Conservation (phyloP, 805 yeast species). For the Zygosaccharomyces pseudorouxii region DNA sequence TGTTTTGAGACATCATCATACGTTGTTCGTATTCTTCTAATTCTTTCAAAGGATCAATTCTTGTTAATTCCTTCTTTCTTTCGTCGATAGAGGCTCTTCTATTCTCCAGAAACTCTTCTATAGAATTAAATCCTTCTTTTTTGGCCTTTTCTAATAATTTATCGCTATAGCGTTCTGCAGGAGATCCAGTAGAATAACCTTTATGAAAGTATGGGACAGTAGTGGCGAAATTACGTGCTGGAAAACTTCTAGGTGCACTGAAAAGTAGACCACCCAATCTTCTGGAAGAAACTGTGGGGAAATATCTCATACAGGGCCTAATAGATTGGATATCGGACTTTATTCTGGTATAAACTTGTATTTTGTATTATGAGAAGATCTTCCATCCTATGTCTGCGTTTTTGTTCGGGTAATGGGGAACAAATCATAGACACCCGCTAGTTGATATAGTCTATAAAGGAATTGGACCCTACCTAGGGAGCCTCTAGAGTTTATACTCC, state of each 20-base stretch:
- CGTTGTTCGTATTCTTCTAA: constrained; percentile 51
- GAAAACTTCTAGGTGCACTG: background rate
- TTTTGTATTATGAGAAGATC: background rate
- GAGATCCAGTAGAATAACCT: constrained; percentile 22
- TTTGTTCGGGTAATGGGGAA: background rate
- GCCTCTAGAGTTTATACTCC: no score
- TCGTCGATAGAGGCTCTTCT: constrained; percentile 56
- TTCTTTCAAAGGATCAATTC: constrained; percentile 65
- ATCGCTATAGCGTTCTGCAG: constrained; percentile 32
- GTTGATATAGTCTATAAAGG: no score
- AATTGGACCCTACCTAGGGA: no score
- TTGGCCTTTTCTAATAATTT: constrained; percentile 39
- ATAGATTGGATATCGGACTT: background rate
- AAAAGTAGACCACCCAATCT: background rate
- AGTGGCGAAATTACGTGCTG: constrained; percentile 2
- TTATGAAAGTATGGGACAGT: constrained; percentile 6
- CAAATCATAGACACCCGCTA: background rate
- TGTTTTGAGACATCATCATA: constrained; percentile 24
- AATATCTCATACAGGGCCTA: constrained; percentile 1
- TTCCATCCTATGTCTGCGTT: background rate
- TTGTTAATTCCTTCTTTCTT: constrained; percentile 52
- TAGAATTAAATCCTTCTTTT: constrained; percentile 30
- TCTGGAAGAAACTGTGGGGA: background rate
- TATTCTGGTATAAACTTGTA: background rate
- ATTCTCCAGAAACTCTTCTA: constrained; percentile 59